A percentile compares a stretch with the other conserved stretches of the same genome.
Evolutionary conservation across 768 basidiomycete genomes (phyloP).

Genomic region (Agaricus bisporus): DNA sequence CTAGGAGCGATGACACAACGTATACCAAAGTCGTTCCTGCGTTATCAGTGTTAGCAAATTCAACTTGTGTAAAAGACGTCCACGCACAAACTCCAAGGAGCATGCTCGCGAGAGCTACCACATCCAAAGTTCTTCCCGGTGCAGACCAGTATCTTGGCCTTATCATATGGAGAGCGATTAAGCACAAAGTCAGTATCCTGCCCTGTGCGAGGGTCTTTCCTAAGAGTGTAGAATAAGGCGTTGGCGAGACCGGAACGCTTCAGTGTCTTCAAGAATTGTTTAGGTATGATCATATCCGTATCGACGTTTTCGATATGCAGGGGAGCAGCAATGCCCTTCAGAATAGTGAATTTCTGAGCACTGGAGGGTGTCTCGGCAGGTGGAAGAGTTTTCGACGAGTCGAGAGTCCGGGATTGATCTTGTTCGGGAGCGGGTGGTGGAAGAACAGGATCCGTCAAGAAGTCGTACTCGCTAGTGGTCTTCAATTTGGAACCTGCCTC

Average conservation of each 20-base stretch:
- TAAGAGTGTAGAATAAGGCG: slow-evolving; percentile 77
- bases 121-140: slow-evolving; percentile 89
- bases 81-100: slow-evolving; percentile 79
- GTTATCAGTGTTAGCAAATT: neutral
- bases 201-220: slow-evolving; percentile 74
- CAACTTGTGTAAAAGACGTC: neutral
- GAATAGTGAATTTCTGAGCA: slow-evolving; percentile 57
- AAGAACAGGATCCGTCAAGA: slow-evolving; percentile 65
- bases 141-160: slow-evolving; percentile 76
- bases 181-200: slow-evolving; percentile 79
- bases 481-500: slow-evolving; percentile 57
- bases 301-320: slow-evolving; percentile 81
- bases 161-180: slow-evolving; percentile 72
- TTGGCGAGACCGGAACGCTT: slow-evolving; percentile 84
- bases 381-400: slow-evolving; percentile 29
- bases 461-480: slow-evolving; percentile 64
- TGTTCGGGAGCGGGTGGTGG: slow-evolving; percentile 46
- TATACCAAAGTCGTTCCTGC: slow-evolving; percentile 85
- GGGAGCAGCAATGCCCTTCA: slow-evolving; percentile 77
- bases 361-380: slow-evolving; percentile 37
- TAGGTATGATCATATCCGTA: slow-evolving; percentile 93
- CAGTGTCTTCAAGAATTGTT: slow-evolving; percentile 89
- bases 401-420: slow-evolving; percentile 25
- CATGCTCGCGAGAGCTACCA: slow-evolving; percentile 87
- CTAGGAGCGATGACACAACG: slow-evolving; percentile 82